These are phyloP conservation scores for Mollisiaceae sp. DNA, from an alignment of 2,329 filamentous ascomycete species.

Conservation along the genomic window DNA sequence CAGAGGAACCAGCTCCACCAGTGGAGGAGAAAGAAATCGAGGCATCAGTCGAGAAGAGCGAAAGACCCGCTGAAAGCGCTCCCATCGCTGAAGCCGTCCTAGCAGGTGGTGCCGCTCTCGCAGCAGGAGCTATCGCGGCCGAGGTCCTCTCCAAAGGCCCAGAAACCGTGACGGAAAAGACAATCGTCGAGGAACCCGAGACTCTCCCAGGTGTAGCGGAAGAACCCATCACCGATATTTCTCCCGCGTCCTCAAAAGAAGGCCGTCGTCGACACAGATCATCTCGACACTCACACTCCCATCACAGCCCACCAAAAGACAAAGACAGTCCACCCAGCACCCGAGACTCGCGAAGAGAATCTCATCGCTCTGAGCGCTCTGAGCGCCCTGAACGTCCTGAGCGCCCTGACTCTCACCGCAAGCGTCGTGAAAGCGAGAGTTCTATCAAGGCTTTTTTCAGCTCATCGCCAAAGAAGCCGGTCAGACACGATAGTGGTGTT, in stretches of 20 bases:
- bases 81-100: constrained; percentile 17
- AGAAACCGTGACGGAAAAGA: constrained; percentile 29
- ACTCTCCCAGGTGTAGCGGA: constrained; percentile 27
- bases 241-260: constrained; percentile 28
- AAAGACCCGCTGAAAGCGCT: constrained; percentile 16
- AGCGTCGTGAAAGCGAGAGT: constrained; percentile 34
- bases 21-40: constrained; percentile 8
- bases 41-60: constrained; percentile 14
- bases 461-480: constrained; percentile 31
- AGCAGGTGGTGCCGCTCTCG: constrained; percentile 19
- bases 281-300: constrained; percentile 31
- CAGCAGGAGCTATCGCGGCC: constrained; percentile 23
- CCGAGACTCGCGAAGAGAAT: constrained; percentile 32
- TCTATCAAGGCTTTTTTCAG: constrained; percentile 30
- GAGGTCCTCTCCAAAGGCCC: constrained; percentile 22
- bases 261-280: constrained; percentile 32
- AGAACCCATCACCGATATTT: constrained; percentile 17
- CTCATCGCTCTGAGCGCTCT: constrained; percentile 13
- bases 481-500: constrained; percentile 39
- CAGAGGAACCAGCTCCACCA: not conserved
- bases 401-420: constrained; percentile 28
- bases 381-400: constrained; percentile 19
- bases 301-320: constrained; percentile 10
- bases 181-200: constrained; percentile 37
- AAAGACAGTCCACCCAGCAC: constrained; percentile 8